Conservation (phyloP, 164 flowering plant genomes). For the Sextonia rubra region DNA sequence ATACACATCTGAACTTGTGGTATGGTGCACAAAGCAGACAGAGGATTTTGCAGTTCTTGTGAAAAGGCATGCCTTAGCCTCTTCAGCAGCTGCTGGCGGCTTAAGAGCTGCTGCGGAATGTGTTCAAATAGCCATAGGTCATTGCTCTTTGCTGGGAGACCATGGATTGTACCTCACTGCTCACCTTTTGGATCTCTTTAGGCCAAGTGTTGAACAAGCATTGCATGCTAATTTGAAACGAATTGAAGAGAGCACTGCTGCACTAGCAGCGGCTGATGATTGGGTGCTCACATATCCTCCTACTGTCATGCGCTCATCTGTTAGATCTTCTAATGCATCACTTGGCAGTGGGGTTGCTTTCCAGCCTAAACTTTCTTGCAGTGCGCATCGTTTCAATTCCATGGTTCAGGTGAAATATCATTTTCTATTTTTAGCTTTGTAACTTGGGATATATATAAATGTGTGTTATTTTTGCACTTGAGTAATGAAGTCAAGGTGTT, state of each 20-base stretch:
- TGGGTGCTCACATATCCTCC: slow-evolving; percentile 83
- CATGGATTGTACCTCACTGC: slow-evolving; percentile 89
- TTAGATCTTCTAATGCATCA: slow-evolving; percentile 39
- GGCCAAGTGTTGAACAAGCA: slow-evolving; percentile 95
- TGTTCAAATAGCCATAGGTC: slow-evolving; percentile 89
- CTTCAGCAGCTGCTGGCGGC: slow-evolving; percentile 95
- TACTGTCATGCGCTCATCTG: slow-evolving; percentile 45
- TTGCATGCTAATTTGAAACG: slow-evolving; percentile 77
- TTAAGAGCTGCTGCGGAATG: slow-evolving; percentile 92
- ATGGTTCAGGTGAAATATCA: slow-evolving; percentile 81
- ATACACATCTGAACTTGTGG: slow-evolving; percentile 85
- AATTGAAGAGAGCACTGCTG: slow-evolving; percentile 90
- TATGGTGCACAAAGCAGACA: slow-evolving; percentile 89
- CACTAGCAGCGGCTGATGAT: slow-evolving; percentile 94
- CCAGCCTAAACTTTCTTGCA: slow-evolving; percentile 78
- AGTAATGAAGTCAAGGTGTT: no score
- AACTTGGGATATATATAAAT: no score
- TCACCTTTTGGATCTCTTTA: slow-evolving; percentile 74
- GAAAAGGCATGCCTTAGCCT: slow-evolving; percentile 76
- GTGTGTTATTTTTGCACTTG: no score
- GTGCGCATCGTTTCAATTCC: slow-evolving; percentile 84
- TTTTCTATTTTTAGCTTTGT: no score
- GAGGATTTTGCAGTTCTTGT: slow-evolving; percentile 76
- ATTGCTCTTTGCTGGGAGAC: slow-evolving; percentile 81
- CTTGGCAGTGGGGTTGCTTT: slow-evolving; percentile 34